Conservation (phyloP, 345 rosid genomes). For the Streptanthus diversifolius region DNA sequence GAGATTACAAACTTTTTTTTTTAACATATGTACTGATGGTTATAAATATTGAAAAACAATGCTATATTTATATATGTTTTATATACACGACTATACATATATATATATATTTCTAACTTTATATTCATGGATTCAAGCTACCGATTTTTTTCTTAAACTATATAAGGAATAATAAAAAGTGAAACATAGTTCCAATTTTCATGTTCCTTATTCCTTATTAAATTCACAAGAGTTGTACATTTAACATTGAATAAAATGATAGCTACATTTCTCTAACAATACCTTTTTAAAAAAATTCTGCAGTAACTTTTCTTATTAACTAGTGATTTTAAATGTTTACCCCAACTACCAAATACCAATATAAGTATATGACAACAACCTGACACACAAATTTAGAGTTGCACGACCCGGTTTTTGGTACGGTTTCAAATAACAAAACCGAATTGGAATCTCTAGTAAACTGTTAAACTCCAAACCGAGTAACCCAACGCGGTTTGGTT, state of each 20-base stretch:
- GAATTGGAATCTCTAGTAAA: not conserved
- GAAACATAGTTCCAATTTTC: not conserved
- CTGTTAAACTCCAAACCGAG: not conserved
- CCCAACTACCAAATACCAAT: conserved; percentile 24
- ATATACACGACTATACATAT: not conserved
- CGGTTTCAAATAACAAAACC: not conserved
- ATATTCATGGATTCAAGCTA: conserved; percentile 19
- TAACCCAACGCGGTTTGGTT: conserved; percentile 11
- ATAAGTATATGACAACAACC: not conserved
- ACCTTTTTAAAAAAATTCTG: not conserved
- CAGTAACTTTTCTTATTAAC: not conserved
- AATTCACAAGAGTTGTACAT: not conserved
- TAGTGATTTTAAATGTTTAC: conserved; percentile 28
- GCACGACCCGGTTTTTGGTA: not conserved
- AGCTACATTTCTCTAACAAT: conserved; percentile 20
- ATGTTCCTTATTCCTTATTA: not conserved
- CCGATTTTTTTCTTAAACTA: not conserved
- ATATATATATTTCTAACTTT: not conserved
- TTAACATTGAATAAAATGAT: conserved; percentile 4
- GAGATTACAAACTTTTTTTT: not conserved
- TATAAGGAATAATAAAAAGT: not conserved
- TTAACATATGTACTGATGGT: not conserved
- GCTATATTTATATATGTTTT: not conserved
- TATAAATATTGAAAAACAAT: not conserved
- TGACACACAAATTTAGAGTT: conserved; percentile 6